A percentile compares a stretch with the other conserved stretches of the same genome.
These are phyloP conservation scores for Pichia norvegensis DNA, from an alignment of 1,139 yeast species.

Conservation along the genomic window DNA sequence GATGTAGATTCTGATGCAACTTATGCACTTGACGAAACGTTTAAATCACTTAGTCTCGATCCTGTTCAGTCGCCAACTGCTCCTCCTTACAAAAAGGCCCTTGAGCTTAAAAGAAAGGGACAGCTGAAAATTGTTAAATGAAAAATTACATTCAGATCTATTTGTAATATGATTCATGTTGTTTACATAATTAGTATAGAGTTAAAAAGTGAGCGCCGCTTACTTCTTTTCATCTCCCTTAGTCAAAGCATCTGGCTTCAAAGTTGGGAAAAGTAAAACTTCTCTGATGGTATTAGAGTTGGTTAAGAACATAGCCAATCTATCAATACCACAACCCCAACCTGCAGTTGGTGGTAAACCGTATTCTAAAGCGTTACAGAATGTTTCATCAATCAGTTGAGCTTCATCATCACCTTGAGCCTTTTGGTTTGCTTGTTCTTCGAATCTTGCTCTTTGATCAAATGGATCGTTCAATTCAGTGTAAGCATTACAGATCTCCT, in stretches of 20 bases:
- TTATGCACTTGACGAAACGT: conserved; percentile 51
- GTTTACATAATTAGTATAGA: background rate
- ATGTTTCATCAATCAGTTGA: conserved; percentile 89
- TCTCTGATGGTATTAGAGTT: conserved; percentile 96
- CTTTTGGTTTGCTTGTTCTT: conserved; percentile 98
- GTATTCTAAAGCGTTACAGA: conserved; percentile 95
- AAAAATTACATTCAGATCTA: background rate
- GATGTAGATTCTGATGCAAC: conserved; percentile 94
- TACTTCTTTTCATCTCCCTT: conserved; percentile 27
- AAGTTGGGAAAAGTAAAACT: conserved; percentile 95
- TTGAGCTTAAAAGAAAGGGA: conserved; percentile 79
- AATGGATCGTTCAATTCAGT: conserved; percentile 98
- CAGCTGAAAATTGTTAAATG: conserved; percentile 31
- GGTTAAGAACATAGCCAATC: conserved; percentile 96
- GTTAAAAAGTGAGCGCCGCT: background rate
- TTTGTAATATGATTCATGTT: background rate
- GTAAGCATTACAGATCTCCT: conserved; percentile 97
- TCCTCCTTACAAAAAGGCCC: conserved; percentile 89
- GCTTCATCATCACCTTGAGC: conserved; percentile 99
- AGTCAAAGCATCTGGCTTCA: conserved; percentile 71
- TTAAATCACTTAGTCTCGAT: conserved; percentile 47
- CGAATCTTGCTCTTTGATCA: conserved; percentile 94
- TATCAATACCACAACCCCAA: conserved; percentile 99
- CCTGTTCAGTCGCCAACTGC: conserved; percentile 95
- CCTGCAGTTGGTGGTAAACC: conserved; percentile 99